Base-by-base conservation (phyloP, 768 basidiomycete genomes). In the Cystobasidium tubakii region DNA sequence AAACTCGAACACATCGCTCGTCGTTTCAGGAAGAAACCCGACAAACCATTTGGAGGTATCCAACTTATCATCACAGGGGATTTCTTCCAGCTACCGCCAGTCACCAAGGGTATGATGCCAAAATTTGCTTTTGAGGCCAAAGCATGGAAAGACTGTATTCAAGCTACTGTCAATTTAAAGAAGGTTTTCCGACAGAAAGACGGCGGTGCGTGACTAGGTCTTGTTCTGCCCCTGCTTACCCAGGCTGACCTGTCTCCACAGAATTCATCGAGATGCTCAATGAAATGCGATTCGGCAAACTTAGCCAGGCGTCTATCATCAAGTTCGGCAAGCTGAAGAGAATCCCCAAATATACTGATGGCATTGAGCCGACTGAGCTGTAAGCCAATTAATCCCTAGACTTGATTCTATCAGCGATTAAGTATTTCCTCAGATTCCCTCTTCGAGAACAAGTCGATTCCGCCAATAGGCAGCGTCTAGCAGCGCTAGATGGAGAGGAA, bases 221-320 rank as follows among this genome's bases (percentile, higher is more conserved):
- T n/a, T 60, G 62, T 73, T 6, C 60, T 0, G 7, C 23, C 54
- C 36, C 25, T 1, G 25, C n/a, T 15, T 17, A 21, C 0, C 17
- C 3, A 27, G 4, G 60, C 62, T 57, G 23, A 23, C 3, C 42
- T 29, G 34, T 19, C 21, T 36, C 19, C 29, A 43, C 44, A 67
- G 92, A 87, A 66, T 97, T 99, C 79, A 86, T 99, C 64, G 85
- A 91, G 81, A 98, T 98, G 92, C 84, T 98, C 64, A 99, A 97
- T 80, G 93, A 98, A 81, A 98, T 98, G 96, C 87, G 96, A 19
- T 95, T 92, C 77, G 96, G 96, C 1, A 82, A 77, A 21, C 82
- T 98, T 36, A 85, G 87, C 0, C 75, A 79, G 1, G 82, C 83
- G 25, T 93, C 92, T 0, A 88, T 92, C 74, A 71, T 79, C 36